Evolutionary conservation across 805 yeast genomes (phyloP).

Genomic region (Ogataea degrootiae): DNA sequence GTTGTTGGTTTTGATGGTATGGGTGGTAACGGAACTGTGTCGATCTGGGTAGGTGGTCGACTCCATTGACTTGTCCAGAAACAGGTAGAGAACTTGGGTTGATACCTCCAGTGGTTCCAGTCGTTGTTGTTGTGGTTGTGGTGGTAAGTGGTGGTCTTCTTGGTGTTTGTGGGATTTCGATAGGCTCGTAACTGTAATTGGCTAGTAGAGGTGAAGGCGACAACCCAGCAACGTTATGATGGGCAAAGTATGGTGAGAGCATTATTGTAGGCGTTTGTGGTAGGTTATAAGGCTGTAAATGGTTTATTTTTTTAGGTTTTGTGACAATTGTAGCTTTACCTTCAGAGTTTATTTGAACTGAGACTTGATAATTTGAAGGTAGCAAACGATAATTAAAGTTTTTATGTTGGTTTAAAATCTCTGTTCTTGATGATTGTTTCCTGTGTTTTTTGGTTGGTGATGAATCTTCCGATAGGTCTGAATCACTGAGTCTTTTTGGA

Average conservation of each 20-base stretch:
- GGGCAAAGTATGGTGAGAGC: conserved; percentile 3
- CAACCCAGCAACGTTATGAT: neutral
- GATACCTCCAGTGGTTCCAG: no score
- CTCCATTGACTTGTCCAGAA: no score
- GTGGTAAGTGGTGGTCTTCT: neutral
- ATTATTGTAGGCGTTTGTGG: conserved; percentile 15
- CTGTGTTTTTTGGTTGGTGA: no score
- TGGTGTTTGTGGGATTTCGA: conserved; percentile 4
- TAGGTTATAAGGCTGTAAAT: neutral
- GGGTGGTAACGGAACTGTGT: neutral
- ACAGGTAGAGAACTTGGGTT: no score
- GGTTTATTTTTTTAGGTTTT: conserved; percentile 12
- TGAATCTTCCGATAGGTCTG: no score
- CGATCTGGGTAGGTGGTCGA: neutral
- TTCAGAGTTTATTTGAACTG: conserved; percentile 20
- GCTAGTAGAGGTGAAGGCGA: conserved; percentile 3
- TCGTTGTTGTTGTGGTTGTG: no score
- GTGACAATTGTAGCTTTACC: conserved; percentile 28
- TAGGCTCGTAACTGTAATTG: conserved; percentile 2
- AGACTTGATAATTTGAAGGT: conserved; percentile 18
- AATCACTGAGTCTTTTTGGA: neutral
- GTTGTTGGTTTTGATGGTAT: neutral
- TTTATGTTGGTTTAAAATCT: neutral
- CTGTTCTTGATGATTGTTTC: neutral
- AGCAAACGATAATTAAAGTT: conserved; percentile 1